Evolutionary conservation across 192 early-diverging fungal genomes (phyloP).

Genomic region (Umbelopsis vinacea): DNA sequence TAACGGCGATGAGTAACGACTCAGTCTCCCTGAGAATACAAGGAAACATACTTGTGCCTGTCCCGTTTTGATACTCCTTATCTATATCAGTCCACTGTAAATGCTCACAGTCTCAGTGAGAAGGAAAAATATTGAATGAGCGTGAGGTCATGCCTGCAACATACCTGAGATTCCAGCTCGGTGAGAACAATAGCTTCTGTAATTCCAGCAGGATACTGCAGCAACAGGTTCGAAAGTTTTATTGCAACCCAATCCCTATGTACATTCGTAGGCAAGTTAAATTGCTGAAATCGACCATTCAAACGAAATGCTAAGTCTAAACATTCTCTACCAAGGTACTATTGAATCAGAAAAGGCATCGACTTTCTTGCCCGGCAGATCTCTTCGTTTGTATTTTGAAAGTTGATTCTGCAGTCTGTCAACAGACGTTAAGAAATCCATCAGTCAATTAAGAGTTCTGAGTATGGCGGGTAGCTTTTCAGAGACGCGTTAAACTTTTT

Average conservation of each 20-base stretch:
- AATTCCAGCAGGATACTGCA: constrained; percentile 9
- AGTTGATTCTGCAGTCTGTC: constrained; percentile 4
- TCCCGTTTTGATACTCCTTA: not conserved
- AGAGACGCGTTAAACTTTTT: not conserved
- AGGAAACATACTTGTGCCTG: constrained; percentile 1
- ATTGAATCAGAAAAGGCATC: not conserved
- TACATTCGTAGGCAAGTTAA: not conserved
- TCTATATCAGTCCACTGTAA: not conserved
- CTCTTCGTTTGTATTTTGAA: not conserved
- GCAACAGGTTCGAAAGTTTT: constrained; percentile 15
- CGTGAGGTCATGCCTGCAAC: not conserved
- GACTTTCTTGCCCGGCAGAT: not conserved
- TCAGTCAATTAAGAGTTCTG: not conserved
- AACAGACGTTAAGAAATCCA: constrained; percentile 8
- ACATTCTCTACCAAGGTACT: constrained; percentile 9
- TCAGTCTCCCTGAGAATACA: not conserved
- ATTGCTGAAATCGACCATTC: not conserved
- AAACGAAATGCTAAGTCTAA: not conserved
- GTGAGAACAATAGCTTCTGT: constrained; percentile 10
- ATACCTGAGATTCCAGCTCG: not conserved
- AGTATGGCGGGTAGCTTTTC: not conserved
- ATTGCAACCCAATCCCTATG: constrained; percentile 16
- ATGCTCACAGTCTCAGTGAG: not conserved
- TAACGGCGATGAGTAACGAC: not conserved
- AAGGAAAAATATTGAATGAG: not conserved